Conservation (phyloP, 2,329 filamentous ascomycete species). For the Alternaria novae-zelandiae region DNA sequence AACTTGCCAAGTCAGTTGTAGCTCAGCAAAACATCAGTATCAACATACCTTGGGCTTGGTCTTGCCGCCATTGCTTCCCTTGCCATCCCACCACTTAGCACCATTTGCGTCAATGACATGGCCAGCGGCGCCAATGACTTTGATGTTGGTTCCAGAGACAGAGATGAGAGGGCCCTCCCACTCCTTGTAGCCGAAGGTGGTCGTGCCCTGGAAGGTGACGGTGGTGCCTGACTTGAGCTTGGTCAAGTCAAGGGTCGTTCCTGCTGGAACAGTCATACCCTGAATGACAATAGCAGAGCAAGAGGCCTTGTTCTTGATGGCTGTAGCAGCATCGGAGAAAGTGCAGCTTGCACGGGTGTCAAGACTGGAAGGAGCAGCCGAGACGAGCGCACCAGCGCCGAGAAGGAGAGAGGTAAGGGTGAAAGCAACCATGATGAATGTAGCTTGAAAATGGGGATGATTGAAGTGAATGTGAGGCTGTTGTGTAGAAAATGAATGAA, state of each 20-base stretch:
- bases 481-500: constrained; percentile 3
- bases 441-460: constrained; percentile 10
- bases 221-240: constrained; percentile 58
- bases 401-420: constrained; percentile 27
- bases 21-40: not conserved
- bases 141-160: constrained; percentile 64
- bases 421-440: constrained; percentile 30
- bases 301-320: constrained; percentile 56
- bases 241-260: constrained; percentile 65
- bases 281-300: constrained; percentile 63
- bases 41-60: constrained; percentile 42
- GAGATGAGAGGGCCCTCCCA: constrained; percentile 70
- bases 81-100: constrained; percentile 58
- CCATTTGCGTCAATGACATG: constrained; percentile 65
- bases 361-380: constrained; percentile 40
- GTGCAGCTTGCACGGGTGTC: constrained; percentile 56
- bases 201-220: constrained; percentile 69
- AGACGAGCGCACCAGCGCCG: constrained; percentile 39
- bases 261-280: constrained; percentile 63
- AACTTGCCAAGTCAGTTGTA: constrained; percentile 57
- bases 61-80: constrained; percentile 57
- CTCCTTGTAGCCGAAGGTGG: constrained; percentile 70
- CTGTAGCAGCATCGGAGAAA: constrained; percentile 60
- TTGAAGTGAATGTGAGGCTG: constrained; percentile 16
- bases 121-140: constrained; percentile 64